phyloP scores from a whole-genome alignment of 1,139 yeast genomes.

The Debaryomyces nepalensis region DNA sequence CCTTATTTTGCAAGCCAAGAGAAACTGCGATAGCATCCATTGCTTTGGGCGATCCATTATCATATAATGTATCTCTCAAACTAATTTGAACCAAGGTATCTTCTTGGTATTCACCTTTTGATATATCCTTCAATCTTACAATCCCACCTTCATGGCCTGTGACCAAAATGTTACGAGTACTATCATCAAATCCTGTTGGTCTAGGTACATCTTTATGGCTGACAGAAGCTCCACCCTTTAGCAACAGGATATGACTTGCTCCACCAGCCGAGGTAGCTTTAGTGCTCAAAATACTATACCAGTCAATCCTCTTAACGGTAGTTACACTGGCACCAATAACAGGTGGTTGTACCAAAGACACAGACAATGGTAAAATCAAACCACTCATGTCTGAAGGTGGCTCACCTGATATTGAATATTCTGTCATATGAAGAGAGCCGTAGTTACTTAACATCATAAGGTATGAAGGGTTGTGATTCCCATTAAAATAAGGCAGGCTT shows the following conservation, averaged over 20 bases:
- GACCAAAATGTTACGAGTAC: constrained; percentile 61
- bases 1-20: constrained; percentile 78
- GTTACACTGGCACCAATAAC: constrained; percentile 59
- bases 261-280: constrained; percentile 43
- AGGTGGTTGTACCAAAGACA: constrained; percentile 81
- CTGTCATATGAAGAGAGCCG: constrained; percentile 49
- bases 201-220: constrained; percentile 37
- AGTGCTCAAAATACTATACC: constrained; percentile 71
- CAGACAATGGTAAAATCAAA: constrained; percentile 74
- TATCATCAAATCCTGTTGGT: constrained; percentile 59
- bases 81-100: constrained; percentile 42
- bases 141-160: constrained; percentile 86
- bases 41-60: constrained; percentile 33
- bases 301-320: constrained; percentile 64
- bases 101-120: constrained; percentile 74
- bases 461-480: constrained; percentile 69
- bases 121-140: constrained; percentile 79
- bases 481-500: constrained; percentile 64
- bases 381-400: constrained; percentile 31
- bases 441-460: constrained; percentile 61
- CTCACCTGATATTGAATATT: constrained; percentile 21
- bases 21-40: constrained; percentile 63
- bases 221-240: constrained; percentile 81
- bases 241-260: constrained; percentile 42
- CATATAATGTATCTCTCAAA: constrained; percentile 40